A percentile compares a stretch with the other conserved stretches of the same genome.
These are phyloP conservation scores for Dictyostelium capitatum DNA, from an alignment of 78 protist genomes.

Conservation along the genomic window DNA sequence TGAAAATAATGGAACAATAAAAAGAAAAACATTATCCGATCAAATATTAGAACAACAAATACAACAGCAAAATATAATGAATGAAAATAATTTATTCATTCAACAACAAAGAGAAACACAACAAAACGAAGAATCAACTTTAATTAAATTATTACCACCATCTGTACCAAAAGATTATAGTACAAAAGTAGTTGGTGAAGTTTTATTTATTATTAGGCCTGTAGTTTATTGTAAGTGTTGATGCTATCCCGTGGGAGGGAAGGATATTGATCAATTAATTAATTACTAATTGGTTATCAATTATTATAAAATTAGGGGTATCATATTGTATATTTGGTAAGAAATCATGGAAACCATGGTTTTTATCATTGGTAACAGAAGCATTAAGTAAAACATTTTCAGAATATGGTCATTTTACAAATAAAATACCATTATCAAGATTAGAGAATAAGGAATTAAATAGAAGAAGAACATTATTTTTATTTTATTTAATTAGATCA, in stretches of 20 bases:
- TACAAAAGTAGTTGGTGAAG: slow-evolving; percentile 59
- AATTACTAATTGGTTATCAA: not conserved
- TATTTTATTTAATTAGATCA: slow-evolving; percentile 44
- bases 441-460: slow-evolving; percentile 22
- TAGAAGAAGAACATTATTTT: slow-evolving; percentile 30
- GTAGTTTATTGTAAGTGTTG: slow-evolving; percentile 16
- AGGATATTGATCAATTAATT: no score
- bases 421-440: not conserved
- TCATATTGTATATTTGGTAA: slow-evolving; percentile 47
- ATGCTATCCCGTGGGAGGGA: not conserved
- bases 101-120: not conserved
- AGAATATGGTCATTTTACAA: slow-evolving; percentile 40
- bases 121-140: slow-evolving; percentile 50
- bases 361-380: slow-evolving; percentile 45
- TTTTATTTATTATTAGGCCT: slow-evolving; percentile 61
- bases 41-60: slow-evolving; percentile 27
- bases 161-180: slow-evolving; percentile 32
- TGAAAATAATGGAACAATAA: not conserved
- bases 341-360: slow-evolving; percentile 79
- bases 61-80: not conserved
- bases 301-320: slow-evolving; percentile 14
- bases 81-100: slow-evolving; percentile 10
- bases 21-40: slow-evolving; percentile 56
- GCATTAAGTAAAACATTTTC: slow-evolving; percentile 12
- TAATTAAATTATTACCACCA: slow-evolving; percentile 67